phyloP scores from a whole-genome alignment of 164 flowering plant species.

The Protea cynaroides region DNA sequence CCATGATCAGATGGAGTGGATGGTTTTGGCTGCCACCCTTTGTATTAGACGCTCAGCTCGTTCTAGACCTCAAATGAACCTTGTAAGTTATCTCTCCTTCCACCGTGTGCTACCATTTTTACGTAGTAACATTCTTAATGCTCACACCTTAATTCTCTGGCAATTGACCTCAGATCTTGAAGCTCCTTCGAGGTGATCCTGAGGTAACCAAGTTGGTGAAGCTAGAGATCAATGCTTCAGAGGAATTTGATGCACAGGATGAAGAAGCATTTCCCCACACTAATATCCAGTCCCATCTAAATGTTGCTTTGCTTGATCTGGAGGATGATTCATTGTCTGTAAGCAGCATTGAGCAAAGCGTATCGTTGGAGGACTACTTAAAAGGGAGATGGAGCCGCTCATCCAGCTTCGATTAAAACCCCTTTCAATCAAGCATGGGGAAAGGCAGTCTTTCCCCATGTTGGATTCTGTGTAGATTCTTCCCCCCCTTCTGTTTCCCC shows the following conservation, averaged over 20 bases:
- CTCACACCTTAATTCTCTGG: not conserved
- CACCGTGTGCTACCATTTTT: not conserved
- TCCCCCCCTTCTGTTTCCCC: not conserved
- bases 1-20: constrained; percentile 60
- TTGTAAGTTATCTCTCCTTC: constrained; percentile 39
- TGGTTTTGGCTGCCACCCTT: constrained; percentile 77
- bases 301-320: constrained; percentile 77
- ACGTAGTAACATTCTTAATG: not conserved
- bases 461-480: constrained; percentile 15
- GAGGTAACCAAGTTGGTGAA: constrained; percentile 69
- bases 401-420: constrained; percentile 67
- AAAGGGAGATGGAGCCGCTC: constrained; percentile 87
- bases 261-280: constrained; percentile 41
- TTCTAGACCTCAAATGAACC: constrained; percentile 68
- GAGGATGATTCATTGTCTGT: constrained; percentile 70
- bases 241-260: constrained; percentile 43
- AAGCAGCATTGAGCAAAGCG: constrained; percentile 55
- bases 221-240: constrained; percentile 42
- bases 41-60: constrained; percentile 68
- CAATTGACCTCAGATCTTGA: constrained; percentile 47
- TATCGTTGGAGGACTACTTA: constrained; percentile 78
- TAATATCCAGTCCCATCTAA: constrained; percentile 67
- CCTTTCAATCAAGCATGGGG: not conserved
- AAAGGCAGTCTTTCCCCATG: not conserved
- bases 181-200: constrained; percentile 81